These are phyloP conservation scores for Yamadazyma dushanensis DNA, from an alignment of 1,139 yeast species.

Conservation along the genomic window DNA sequence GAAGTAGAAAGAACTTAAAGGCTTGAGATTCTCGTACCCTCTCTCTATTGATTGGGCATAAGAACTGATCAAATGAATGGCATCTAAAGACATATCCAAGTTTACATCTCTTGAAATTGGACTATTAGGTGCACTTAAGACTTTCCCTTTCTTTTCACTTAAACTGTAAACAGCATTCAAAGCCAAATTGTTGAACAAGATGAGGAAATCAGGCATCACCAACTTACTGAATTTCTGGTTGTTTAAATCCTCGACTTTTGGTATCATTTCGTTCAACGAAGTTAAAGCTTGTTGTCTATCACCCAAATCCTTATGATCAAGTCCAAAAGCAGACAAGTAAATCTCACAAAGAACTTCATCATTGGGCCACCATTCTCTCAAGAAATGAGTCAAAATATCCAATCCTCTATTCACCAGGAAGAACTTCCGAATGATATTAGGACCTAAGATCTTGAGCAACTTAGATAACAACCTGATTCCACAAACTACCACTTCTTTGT, in stretches of 20 bases:
- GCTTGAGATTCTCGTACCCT: slow-evolving; percentile 27
- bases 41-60: slow-evolving; percentile 31
- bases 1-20: slow-evolving; percentile 25
- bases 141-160: slow-evolving; percentile 35
- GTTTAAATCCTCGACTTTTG: slow-evolving; percentile 3
- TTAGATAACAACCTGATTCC: slow-evolving; percentile 53
- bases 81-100: slow-evolving; percentile 29
- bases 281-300: slow-evolving; percentile 7
- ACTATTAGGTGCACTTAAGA: slow-evolving; percentile 39
- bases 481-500: slow-evolving; percentile 42
- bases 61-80: slow-evolving; percentile 35
- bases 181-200: slow-evolving; percentile 41
- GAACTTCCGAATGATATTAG: slow-evolving; percentile 49
- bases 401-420: slow-evolving; percentile 55
- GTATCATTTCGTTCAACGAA: slow-evolving; percentile 13
- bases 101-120: slow-evolving; percentile 23
- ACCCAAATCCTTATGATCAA: slow-evolving; percentile 19
- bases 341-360: slow-evolving; percentile 34
- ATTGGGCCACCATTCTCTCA: slow-evolving; percentile 49
- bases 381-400: slow-evolving; percentile 47
- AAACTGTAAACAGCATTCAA: slow-evolving; percentile 34
- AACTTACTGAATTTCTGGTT: slow-evolving; percentile 19
- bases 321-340: slow-evolving; percentile 43
- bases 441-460: slow-evolving; percentile 48
- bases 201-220: slow-evolving; percentile 40